Evolutionary conservation across 768 basidiomycete species (phyloP).

Genomic region (Tylopilus felleus): DNA sequence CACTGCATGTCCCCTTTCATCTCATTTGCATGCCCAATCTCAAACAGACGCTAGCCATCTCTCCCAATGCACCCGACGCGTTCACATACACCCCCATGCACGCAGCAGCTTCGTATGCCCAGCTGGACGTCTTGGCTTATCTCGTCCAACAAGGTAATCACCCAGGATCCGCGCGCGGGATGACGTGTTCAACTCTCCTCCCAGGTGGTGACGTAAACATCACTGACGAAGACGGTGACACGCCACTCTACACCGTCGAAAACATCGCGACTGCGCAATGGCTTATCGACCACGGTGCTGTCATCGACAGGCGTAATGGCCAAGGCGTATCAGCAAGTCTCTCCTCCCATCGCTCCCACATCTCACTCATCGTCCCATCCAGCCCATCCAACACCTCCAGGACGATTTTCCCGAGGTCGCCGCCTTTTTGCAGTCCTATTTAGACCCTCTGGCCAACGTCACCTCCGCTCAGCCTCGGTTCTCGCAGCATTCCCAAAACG

Average conservation of each 20-base stretch:
- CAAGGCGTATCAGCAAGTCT: constrained; percentile 73
- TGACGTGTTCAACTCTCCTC: neutral
- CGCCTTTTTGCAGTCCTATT: constrained; percentile 49
- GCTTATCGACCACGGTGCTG: constrained; percentile 77
- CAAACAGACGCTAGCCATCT: constrained; percentile 45
- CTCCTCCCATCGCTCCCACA: constrained; percentile 6
- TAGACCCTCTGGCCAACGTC: constrained; percentile 14
- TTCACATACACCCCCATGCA: constrained; percentile 90
- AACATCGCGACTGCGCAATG: constrained; percentile 71
- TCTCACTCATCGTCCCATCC: constrained; percentile 4
- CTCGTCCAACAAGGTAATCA: constrained; percentile 63
- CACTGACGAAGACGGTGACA: constrained; percentile 84
- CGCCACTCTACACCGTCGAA: constrained; percentile 89
- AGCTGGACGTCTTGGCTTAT: constrained; percentile 70
- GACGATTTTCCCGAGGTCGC: constrained; percentile 73
- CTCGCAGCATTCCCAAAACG: constrained; percentile 68
- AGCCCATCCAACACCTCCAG: constrained; percentile 64
- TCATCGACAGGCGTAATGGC: constrained; percentile 55
- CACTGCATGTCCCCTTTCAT: constrained; percentile 43
- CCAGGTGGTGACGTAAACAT: constrained; percentile 86
- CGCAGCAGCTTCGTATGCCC: constrained; percentile 91
- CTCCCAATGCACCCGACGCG: constrained; percentile 67
- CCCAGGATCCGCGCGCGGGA: constrained; percentile 1
- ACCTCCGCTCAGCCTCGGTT: constrained; percentile 30
- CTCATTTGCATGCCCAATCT: constrained; percentile 22